Conservation (phyloP, 345 rosid genomes). For the Gossypium arboreum region DNA sequence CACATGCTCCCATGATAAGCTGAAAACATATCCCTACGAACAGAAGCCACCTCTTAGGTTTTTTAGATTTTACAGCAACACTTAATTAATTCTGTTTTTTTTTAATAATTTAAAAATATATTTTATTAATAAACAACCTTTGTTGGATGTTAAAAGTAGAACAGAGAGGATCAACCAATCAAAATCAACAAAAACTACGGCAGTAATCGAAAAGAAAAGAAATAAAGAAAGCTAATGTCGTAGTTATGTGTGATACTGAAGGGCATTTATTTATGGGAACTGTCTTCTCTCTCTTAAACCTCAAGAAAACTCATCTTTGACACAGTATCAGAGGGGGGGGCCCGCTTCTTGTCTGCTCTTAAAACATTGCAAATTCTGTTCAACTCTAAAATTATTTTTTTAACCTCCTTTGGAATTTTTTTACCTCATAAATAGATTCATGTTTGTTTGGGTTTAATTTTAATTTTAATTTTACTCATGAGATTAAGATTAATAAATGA, state of each 20-base stretch:
- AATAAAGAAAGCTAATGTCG: constrained; percentile 19
- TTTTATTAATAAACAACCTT: background rate
- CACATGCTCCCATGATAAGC: background rate
- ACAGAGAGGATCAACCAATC: constrained; percentile 41
- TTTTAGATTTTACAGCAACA: background rate
- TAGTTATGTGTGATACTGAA: constrained; percentile 28
- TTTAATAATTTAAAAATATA: background rate
- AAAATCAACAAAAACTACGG: constrained; percentile 8
- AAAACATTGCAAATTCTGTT: constrained; percentile 3
- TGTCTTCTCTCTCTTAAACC: constrained; percentile 17
- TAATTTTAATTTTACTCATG: too few species aligned
- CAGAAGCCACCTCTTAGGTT: constrained; percentile 4
- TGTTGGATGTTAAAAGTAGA: background rate
- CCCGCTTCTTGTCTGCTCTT: constrained; percentile 27
- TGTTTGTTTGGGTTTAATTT: too few species aligned
- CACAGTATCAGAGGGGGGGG: constrained; percentile 20
- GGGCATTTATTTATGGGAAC: constrained; percentile 20
- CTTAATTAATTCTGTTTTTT: background rate
- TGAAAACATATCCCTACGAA: background rate
- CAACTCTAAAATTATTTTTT: too few species aligned
- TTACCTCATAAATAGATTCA: too few species aligned
- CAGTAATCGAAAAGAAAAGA: background rate
- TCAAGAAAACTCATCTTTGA: constrained; percentile 29
- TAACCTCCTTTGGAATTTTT: background rate
- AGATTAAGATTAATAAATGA: too few species aligned